phyloP scores from a whole-genome alignment of 495 filamentous ascomycete species.

The Articulospora tetracladia region DNA sequence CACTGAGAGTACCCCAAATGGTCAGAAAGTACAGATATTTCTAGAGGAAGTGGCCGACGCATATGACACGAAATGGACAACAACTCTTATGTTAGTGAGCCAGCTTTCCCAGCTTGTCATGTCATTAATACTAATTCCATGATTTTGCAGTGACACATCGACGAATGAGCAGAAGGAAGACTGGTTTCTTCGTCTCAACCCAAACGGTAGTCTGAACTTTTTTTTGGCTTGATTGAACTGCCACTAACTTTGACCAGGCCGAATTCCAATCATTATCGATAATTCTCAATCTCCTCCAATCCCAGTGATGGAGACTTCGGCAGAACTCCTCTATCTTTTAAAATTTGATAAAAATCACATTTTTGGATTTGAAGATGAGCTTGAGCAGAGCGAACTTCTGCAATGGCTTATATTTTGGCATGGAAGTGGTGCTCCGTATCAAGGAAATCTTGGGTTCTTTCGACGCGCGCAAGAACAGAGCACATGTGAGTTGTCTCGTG shows the following conservation, averaged over 20 bases:
- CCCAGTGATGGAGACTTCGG: conserved; percentile 48
- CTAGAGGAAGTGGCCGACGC: conserved; percentile 35
- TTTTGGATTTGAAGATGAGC: conserved; percentile 41
- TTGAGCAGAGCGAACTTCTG: conserved; percentile 36
- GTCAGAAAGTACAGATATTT: conserved; percentile 19
- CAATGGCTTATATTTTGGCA: conserved; percentile 51
- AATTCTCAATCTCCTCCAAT: conserved; percentile 47
- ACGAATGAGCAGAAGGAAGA: conserved; percentile 58
- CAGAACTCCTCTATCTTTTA: conserved; percentile 48
- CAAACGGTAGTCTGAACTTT: conserved; percentile 30
- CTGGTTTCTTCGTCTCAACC: conserved; percentile 51
- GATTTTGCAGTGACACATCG: conserved; percentile 39
- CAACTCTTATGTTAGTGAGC: conserved; percentile 42
- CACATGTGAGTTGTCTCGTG: conserved; percentile 30
- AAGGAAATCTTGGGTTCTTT: conserved; percentile 38
- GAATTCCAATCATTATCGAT: conserved; percentile 49
- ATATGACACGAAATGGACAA: conserved; percentile 50
- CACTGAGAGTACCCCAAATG: conserved; percentile 35
- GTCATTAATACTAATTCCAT: too few species aligned
- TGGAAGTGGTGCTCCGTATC: conserved; percentile 40
- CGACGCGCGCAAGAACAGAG: conserved; percentile 41
- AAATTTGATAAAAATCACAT: conserved; percentile 44
- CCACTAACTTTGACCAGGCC: conserved; percentile 24
- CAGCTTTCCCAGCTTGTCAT: not conserved
- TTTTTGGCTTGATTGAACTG: not conserved